Conservation (phyloP, 2,329 filamentous ascomycete genomes). For the Fusarium sp. region DNA sequence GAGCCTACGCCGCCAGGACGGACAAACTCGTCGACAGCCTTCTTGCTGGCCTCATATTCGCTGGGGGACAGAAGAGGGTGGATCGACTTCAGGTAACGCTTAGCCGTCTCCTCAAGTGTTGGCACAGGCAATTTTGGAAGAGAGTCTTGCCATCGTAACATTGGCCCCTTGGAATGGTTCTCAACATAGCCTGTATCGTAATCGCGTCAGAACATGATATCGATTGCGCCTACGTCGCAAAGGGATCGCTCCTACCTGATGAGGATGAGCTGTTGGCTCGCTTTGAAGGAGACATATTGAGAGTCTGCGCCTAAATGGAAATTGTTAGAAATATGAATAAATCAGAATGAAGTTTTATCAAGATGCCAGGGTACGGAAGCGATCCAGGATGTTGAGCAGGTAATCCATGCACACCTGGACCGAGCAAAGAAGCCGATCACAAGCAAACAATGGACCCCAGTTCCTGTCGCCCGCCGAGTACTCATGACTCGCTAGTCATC, state of each 20-base stretch:
- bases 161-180: conserved; percentile 81
- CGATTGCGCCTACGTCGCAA: neutral
- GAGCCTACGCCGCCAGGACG: conserved; percentile 86
- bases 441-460: conserved; percentile 22
- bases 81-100: conserved; percentile 83
- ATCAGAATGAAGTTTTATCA: neutral
- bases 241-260: conserved; percentile 54
- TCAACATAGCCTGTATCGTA: conserved; percentile 76
- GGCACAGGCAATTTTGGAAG: conserved; percentile 83
- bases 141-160: conserved; percentile 89
- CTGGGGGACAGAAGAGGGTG: conserved; percentile 76
- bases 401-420: conserved; percentile 1
- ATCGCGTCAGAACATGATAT: conserved; percentile 33
- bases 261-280: conserved; percentile 69
- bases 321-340: conserved; percentile 16
- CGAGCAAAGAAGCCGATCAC: conserved; percentile 30
- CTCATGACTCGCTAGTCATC: conserved; percentile 27
- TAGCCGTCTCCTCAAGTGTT: conserved; percentile 83
- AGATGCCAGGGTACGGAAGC: neutral
- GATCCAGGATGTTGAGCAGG: neutral
- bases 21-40: conserved; percentile 89
- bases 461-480: conserved; percentile 20
- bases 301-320: conserved; percentile 36
- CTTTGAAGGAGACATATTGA: conserved; percentile 64
- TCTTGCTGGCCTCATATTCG: conserved; percentile 80